Percentiles rank a stretch among this genome's conserved stretches.
phyloP scores from a whole-genome alignment of 2,329 filamentous ascomycete genomes.

The Penicillium freii region DNA sequence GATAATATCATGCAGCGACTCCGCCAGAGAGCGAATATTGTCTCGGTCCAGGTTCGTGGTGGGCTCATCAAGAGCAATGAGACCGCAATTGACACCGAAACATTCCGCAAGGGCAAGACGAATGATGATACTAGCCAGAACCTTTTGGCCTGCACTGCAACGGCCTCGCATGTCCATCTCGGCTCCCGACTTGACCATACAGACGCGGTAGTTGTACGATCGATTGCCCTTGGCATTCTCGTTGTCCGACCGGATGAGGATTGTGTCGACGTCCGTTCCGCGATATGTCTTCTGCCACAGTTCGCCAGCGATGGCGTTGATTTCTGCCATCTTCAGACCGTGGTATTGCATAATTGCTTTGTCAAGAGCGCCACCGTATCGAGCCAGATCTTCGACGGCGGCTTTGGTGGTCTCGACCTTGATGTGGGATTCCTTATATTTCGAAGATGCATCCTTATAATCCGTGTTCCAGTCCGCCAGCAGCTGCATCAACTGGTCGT shows the following conservation, averaged over 20 bases:
- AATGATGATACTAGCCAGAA: conserved; percentile 95
- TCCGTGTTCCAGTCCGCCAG: conserved; percentile 78
- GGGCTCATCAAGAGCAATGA: conserved; percentile 95
- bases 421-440: conserved; percentile 85
- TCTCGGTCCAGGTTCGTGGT: conserved; percentile 95
- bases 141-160: conserved; percentile 94
- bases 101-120: conserved; percentile 93
- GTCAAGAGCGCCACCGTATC: conserved; percentile 81
- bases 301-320: conserved; percentile 91
- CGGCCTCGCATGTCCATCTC: conserved; percentile 99
- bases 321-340: conserved; percentile 94
- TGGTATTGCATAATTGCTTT: conserved; percentile 98
- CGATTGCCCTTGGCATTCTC: conserved; percentile 73
- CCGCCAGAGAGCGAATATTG: conserved; percentile 87
- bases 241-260: conserved; percentile 88
- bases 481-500: conserved; percentile 72
- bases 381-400: conserved; percentile 82
- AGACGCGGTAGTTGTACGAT: conserved; percentile 94
- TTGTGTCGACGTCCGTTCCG: conserved; percentile 94
- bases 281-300: conserved; percentile 98
- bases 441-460: conserved; percentile 75
- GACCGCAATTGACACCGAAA: conserved; percentile 91
- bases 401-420: conserved; percentile 89
- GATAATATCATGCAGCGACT: conserved; percentile 85
- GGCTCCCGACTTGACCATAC: conserved; percentile 94